Base-by-base conservation (phyloP, 306 rosid species). In the Dryas alaskensis region DNA sequence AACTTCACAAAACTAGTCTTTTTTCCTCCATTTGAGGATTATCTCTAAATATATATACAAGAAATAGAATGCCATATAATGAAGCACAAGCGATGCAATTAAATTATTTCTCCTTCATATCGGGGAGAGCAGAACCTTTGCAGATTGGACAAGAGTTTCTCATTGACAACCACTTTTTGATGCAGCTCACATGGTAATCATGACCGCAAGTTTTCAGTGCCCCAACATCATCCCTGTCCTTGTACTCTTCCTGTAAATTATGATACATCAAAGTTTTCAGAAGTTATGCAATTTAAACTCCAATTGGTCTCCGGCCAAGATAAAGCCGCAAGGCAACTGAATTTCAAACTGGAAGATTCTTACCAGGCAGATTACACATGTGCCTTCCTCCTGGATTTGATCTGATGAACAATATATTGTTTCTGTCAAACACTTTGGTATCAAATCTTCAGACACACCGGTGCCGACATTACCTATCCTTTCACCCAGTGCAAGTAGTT, bases 401-500 rank as follows among this genome's bases (percentile, higher is more conserved):
- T 89, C 93, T 3, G 92, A 84, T 7, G 97, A 87, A 79, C 97
- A 88, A 70, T 86, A 84, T 74, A 92, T 85, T 49, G 92, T 86
- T 82, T 92, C 96, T 1, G 78, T 92, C 80, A 92, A 67, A 81
- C 96, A 86, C 84, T 92, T 86, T 8, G 84, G 65, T 67, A 89
- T n/a, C 76, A 72, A 58, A 66, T 88, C 90, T 76, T 87, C 96
- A 7, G 96, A 82, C 65, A 92, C 67, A 50, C 97, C 97, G 0
- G 97, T 92, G 86, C 75, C 89, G 59, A 92, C 96, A 60, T 73
- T 83, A 71, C 96, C 96, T 65, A 92, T 92, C 79, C 92, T 83
- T 84, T 92, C 97, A 6, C 96, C 96, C 43, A 92, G 88, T 39
- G 93, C 93, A 55, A 92, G 90, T 47, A 92, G 87, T 60, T 92